Conservation (phyloP, 129 eudicot species). For the Escallonia rubra region DNA sequence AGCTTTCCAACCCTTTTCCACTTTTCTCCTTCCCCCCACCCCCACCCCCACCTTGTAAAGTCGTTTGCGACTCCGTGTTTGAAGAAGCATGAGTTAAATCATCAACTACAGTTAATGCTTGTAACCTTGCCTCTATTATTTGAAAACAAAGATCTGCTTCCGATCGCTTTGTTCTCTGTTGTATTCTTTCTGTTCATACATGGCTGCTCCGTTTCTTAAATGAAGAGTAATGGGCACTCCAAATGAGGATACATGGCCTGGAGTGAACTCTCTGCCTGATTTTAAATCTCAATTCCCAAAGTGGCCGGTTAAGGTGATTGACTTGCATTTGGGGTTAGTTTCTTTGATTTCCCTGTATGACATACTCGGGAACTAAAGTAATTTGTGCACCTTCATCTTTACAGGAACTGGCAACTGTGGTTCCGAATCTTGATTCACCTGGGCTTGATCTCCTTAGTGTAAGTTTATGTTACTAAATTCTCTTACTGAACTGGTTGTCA, state of each 20-base stretch:
- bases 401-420: conserved; percentile 77
- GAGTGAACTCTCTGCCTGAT: conserved; percentile 87
- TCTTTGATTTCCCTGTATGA: conserved; percentile 3
- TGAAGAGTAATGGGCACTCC: conserved; percentile 92
- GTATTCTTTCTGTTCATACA: no score
- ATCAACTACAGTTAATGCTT: no score
- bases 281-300: conserved; percentile 83
- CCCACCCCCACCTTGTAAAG: no score
- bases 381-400: conserved; percentile 1
- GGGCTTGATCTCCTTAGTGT: conserved; percentile 89
- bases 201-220: neutral
- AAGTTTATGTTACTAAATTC: conserved; percentile 21
- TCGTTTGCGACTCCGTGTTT: neutral
- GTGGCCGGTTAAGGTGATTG: conserved; percentile 78
- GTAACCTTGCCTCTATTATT: no score
- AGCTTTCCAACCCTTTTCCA: neutral
- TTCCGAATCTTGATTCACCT: conserved; percentile 73
- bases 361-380: neutral
- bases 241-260: conserved; percentile 94
- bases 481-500: no score
- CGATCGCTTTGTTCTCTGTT: no score
- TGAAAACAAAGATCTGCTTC: no score
- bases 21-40: no score
- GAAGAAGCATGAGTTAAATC: neutral
- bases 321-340: neutral